Base-by-base conservation (phyloP, 768 basidiomycete genomes). In the Roridomyces roridus region DNA sequence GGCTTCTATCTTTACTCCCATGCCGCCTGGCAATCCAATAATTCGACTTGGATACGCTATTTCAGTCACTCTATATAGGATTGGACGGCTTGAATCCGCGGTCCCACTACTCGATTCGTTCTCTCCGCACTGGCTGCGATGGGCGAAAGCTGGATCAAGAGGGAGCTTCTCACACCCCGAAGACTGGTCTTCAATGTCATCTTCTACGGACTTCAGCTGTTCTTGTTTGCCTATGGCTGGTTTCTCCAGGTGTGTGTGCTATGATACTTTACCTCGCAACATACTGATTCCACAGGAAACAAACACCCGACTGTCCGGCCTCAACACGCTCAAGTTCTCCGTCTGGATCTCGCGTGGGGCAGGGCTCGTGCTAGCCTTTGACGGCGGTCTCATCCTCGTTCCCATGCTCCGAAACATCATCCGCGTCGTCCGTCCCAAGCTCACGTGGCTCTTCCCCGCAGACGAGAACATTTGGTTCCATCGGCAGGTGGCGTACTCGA, bases 391-490 rank as follows among this genome's bases (percentile, higher is more conserved):
- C 62, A 93, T 97, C 60, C 83, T 96, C 49, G 68, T 98, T 35
- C 95, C 95, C 23, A 88, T 96, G 86, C 72, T 96, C 49, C 89
- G 94, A 66, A 96, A 96, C 70, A 74, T 92, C 67, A 85, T 96
- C 68, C 89, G 91, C 55, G 73, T 92, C 60, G 74, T 96, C 59
- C 88, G 95, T 26, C 95, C 94, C 17, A 84, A 78, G 63, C 67
- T 96, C 46, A 72, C 85, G n/a, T 89, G 90, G 85, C 74, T 91
- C 50, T 87, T 96, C 77, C 94, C 94, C 10, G 89, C 91, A 52
- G 95, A 97, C 71, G 94, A 96, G 77, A 93, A 92, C 63, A 88
- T 96, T 66, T 96, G 94, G 94, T 94, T 91, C 80, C 94, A 96
- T 72, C 81, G 92, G 55, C 94, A 96, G 67, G 91, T 96, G 29